phyloP scores from a whole-genome alignment of 2,329 filamentous ascomycete species.

The Lecanicillium sp. region DNA sequence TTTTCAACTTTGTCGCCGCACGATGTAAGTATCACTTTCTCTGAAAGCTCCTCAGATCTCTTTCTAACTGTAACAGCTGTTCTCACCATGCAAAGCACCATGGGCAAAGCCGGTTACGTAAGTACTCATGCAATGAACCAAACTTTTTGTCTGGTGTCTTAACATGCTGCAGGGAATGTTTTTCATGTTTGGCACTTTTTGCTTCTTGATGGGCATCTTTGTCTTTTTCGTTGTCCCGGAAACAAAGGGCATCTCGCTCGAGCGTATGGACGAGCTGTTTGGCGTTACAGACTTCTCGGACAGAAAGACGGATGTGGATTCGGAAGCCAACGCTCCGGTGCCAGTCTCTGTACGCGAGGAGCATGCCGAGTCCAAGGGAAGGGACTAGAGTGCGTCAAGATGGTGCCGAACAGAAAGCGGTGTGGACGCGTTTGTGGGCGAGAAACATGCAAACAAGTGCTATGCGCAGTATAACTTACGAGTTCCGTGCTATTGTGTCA shows the following conservation, averaged over 20 bases:
- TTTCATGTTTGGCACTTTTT: constrained; percentile 61
- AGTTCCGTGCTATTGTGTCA: too few species aligned
- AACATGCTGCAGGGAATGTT: constrained; percentile 43
- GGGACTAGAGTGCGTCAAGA: not conserved
- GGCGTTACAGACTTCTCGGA: constrained; percentile 41
- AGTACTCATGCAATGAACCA: constrained; percentile 12
- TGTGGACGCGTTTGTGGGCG: too few species aligned
- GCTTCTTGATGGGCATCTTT: constrained; percentile 56
- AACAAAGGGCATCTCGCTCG: constrained; percentile 57
- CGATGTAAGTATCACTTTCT: constrained; percentile 28
- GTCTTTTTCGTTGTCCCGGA: constrained; percentile 62
- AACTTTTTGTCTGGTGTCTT: too few species aligned
- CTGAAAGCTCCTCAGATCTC: not conserved
- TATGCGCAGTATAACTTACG: too few species aligned
- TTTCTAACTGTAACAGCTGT: constrained; percentile 30
- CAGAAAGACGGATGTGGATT: constrained; percentile 22
- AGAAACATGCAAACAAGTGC: too few species aligned
- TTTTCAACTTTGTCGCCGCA: constrained; percentile 68
- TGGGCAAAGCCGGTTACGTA: constrained; percentile 33
- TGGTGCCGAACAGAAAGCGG: too few species aligned
- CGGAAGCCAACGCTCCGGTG: constrained; percentile 14
- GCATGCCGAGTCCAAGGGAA: constrained; percentile 1
- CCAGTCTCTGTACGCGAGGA: constrained; percentile 1
- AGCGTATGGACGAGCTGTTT: constrained; percentile 60
- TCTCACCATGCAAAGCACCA: constrained; percentile 56